These are phyloP conservation scores for Elsinoe perseae DNA, from an alignment of 2,329 filamentous ascomycete genomes.

Conservation along the genomic window DNA sequence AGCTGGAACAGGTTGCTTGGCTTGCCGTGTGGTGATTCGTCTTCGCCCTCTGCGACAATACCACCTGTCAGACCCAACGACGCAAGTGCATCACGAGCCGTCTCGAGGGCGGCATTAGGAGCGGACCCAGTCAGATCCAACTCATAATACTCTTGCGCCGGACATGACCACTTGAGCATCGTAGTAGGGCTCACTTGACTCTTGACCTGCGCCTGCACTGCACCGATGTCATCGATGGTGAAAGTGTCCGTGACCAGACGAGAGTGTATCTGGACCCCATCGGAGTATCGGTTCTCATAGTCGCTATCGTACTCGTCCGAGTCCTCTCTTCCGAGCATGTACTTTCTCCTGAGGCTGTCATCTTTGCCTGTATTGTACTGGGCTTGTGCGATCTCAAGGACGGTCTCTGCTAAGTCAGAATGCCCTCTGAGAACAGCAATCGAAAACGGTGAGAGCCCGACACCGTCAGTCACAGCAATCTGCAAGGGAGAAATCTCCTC, in stretches of 20 bases:
- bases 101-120: conserved; percentile 15
- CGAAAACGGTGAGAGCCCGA: conserved; percentile 53
- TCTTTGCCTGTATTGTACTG: conserved; percentile 57
- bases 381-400: conserved; percentile 62
- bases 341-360: conserved; percentile 32
- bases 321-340: background rate
- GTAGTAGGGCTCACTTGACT: conserved; percentile 50
- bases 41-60: background rate
- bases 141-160: conserved; percentile 31
- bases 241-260: conserved; percentile 59
- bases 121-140: background rate
- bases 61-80: background rate
- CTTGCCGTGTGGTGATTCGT: conserved; percentile 7
- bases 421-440: conserved; percentile 62
- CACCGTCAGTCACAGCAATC: conserved; percentile 51
- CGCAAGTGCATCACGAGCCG: background rate
- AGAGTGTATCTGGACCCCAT: conserved; percentile 31
- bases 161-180: conserved; percentile 41
- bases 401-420: conserved; percentile 52
- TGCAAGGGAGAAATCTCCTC: conserved; percentile 53
- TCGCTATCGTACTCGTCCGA: conserved; percentile 24
- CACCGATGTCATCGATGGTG: conserved; percentile 68
- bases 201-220: conserved; percentile 60
- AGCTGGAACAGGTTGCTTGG: conserved; percentile 26
- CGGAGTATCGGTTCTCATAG: conserved; percentile 26